Base-by-base conservation (phyloP, 805 yeast genomes). In the Yarrowia sp. region DNA sequence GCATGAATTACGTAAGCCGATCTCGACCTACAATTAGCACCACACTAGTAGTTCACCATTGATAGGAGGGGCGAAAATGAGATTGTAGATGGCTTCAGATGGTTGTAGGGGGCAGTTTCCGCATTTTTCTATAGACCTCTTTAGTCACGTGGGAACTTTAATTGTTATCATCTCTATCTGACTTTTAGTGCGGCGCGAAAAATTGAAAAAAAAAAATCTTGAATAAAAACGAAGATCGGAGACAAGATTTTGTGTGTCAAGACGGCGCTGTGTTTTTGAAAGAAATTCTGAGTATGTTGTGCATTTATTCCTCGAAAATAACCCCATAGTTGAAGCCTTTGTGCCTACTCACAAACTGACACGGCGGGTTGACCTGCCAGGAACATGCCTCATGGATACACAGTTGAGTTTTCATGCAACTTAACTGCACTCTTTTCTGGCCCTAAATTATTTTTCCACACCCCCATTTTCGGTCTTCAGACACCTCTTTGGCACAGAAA, bases 141-240 rank as follows among this genome's bases (percentile, higher is more conserved):
- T 38, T 51, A 26, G 30, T 54, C 62, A 56, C 62, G 62, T 38
- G 62, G 21, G 35, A 38, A 38, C 51, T 41, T 35, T 38, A 38
- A 38, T 56, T 38, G 51, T 41, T 56, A 56, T 38, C 62, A 21
- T 26, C 62, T 28, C 48, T 38, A 28, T 56, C 62, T 38, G 58
- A 35, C 58, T 51, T 51, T 51, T 51, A 51, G 58, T 51, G 58
- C 58, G 58, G 58, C 58, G 56, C 30, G 14, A 22, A 33, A 49
- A 51, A 22, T 24, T 16, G 52, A 48, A 21, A 10, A 22, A 22
- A n/a, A 46, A 28, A 28, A 49, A 41, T 41, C 26, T 41, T 41
- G 17, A 22, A 22, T 22, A 28, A 16, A 16, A 9, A 22, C 3
- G 28, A 21, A 16, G n/a, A 4, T 12, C 17, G 16, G 17, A 9